A percentile compares a stretch with the other conserved stretches of the same genome.
Conservation (phyloP, 169 alveolate genomes). For the Plasmodium ovale region DNA sequence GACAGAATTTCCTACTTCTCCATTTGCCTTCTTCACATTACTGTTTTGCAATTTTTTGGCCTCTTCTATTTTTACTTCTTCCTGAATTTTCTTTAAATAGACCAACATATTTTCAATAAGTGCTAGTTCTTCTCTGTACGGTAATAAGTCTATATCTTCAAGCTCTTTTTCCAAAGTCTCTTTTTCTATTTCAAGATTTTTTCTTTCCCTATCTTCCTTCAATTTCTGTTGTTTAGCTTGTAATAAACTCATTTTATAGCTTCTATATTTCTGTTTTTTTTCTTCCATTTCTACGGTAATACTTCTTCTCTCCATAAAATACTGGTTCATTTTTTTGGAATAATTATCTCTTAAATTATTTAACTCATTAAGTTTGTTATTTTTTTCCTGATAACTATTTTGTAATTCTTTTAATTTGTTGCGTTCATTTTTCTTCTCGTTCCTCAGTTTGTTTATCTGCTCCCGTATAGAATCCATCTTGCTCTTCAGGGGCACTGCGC, state of each 20-base stretch:
- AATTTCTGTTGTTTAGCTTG: slow-evolving; percentile 70
- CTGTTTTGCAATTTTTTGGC: slow-evolving; percentile 35
- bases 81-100: slow-evolving; percentile 55
- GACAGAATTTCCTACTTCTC: slow-evolving; percentile 16
- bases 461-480: slow-evolving; percentile 63
- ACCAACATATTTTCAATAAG: slow-evolving; percentile 65
- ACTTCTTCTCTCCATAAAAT: slow-evolving; percentile 66
- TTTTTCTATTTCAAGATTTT: slow-evolving; percentile 64
- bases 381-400: slow-evolving; percentile 71
- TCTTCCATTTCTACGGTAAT: slow-evolving; percentile 68
- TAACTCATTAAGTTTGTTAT: slow-evolving; percentile 52
- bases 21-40: slow-evolving; percentile 27
- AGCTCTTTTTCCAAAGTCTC: slow-evolving; percentile 45
- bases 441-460: slow-evolving; percentile 46
- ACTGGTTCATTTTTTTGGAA: slow-evolving; percentile 72
- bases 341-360: slow-evolving; percentile 56
- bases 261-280: slow-evolving; percentile 63
- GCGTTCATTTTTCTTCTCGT: slow-evolving; percentile 53
- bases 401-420: slow-evolving; percentile 65
- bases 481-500: slow-evolving; percentile 34
- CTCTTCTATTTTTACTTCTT: slow-evolving; percentile 48
- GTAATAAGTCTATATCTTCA: slow-evolving; percentile 60
- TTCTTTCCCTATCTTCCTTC: slow-evolving; percentile 72
- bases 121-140: slow-evolving; percentile 74
- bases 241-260: slow-evolving; percentile 33